phyloP scores from a whole-genome alignment of 192 early-diverging fungal genomes.

The Pilaira anomala region DNA sequence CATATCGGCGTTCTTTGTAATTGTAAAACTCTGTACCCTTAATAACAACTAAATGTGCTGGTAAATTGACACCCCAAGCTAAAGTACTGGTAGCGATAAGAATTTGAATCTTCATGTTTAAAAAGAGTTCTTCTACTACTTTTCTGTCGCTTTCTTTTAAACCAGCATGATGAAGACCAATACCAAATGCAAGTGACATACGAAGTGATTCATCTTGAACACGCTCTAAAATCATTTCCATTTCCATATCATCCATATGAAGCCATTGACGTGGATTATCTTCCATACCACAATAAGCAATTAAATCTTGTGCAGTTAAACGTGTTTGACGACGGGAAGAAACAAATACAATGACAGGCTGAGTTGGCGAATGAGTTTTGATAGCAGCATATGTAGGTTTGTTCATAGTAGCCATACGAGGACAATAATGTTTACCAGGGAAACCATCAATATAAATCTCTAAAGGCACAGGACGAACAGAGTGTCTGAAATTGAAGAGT shows the following conservation, averaged over 20 bases:
- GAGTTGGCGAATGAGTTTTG: conserved; percentile 85
- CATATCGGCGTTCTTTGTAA: conserved; percentile 83
- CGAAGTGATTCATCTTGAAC: conserved; percentile 81
- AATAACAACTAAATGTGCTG: conserved; percentile 95
- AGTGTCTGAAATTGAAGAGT: conserved; percentile 95
- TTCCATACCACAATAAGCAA: conserved; percentile 88
- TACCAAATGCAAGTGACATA: conserved; percentile 86
- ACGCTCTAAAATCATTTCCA: conserved; percentile 67
- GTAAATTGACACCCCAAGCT: conserved; percentile 98
- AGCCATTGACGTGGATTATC: conserved; percentile 90
- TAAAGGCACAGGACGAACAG: conserved; percentile 94
- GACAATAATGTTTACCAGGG: conserved; percentile 95
- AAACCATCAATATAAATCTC: conserved; percentile 98
- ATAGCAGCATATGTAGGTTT: conserved; percentile 95
- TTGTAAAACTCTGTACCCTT: conserved; percentile 99
- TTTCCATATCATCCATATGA: conserved; percentile 76
- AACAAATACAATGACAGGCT: conserved; percentile 98
- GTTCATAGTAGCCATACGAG: conserved; percentile 99
- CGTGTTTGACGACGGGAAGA: conserved; percentile 96
- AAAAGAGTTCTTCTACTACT: conserved; percentile 91
- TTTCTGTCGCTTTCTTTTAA: conserved; percentile 83
- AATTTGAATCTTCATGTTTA: conserved; percentile 93
- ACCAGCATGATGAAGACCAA: conserved; percentile 97
- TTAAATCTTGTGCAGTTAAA: conserved; percentile 94
- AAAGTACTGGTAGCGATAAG: conserved; percentile 93